A percentile compares a stretch with the other conserved stretches of the same genome.
Evolutionary conservation across 805 yeast genomes (phyloP).

Genomic region (Groenewaldozyma salmanticensis): DNA sequence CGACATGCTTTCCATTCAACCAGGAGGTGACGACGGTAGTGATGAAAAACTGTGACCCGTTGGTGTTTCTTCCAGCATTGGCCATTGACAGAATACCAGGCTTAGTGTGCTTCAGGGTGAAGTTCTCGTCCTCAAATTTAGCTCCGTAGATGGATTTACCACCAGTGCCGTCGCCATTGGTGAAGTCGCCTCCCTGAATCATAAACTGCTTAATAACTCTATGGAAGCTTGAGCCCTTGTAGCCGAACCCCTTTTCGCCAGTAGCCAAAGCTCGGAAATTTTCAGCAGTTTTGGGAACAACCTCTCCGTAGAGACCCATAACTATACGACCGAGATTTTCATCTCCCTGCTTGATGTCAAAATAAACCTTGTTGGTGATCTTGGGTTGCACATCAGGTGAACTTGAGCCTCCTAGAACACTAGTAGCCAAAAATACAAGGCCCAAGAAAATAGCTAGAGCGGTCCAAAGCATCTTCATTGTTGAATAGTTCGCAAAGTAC

Average conservation of each 20-base stretch:
- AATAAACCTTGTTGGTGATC: conserved; percentile 72
- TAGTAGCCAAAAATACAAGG: conserved; percentile 11
- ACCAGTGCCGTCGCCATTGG: conserved; percentile 53
- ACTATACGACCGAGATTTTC: conserved; percentile 69
- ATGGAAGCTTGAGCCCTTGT: conserved; percentile 58
- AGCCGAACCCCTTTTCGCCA: conserved; percentile 65
- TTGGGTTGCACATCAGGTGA: conserved; percentile 27
- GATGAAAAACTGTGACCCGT: conserved; percentile 92
- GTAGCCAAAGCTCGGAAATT: conserved; percentile 74
- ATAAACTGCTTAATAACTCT: conserved; percentile 63
- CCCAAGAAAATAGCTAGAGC: conserved; percentile 15
- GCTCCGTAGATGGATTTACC: conserved; percentile 74
- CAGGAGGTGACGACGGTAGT: conserved; percentile 85
- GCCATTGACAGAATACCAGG: conserved; percentile 70
- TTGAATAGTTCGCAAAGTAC: too few species aligned
- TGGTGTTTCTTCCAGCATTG: conserved; percentile 58
- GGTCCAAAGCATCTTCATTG: conserved; percentile 20
- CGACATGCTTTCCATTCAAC: conserved; percentile 93
- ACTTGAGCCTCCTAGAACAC: conserved; percentile 10
- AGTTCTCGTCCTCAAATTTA: conserved; percentile 69
- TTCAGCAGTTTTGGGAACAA: conserved; percentile 80
- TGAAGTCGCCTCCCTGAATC: conserved; percentile 86
- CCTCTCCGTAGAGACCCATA: conserved; percentile 79
- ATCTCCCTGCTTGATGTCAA: conserved; percentile 77
- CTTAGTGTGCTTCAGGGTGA: conserved; percentile 45